Evolutionary conservation across 768 basidiomycete genomes (phyloP), one percentile per base, ranked within the genome.

Genomic region (Amanita exitialis): DNA sequence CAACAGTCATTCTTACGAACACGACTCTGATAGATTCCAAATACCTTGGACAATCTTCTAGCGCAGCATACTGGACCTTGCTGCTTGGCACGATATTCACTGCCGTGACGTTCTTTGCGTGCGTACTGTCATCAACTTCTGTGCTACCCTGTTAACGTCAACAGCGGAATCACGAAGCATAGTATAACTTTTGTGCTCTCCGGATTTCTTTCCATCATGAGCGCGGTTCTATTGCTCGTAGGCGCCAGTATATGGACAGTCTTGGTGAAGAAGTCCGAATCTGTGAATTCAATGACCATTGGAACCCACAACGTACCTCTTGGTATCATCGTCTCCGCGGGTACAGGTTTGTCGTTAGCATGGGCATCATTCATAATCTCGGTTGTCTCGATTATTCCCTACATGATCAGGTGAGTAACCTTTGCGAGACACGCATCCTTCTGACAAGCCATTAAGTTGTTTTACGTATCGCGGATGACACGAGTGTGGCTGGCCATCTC

Each of bases 221-320:
- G 80, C 27, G 77, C 77, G 49, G 39, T 85, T 9, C 71, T 87
- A 48, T 62, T 89, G 43, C 70, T 91, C 44, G 78, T 83, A 37
- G 85, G 79, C 21, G 80, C 81, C 13, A 74, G 78, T 41, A 80
- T 90, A 53, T 91, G 89, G 89, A 89, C 89, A 4, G 75, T 80
- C 41, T 71, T 88, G 46, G 72, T 90, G 46, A 76, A 80, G 56
- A 83, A 82, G 59, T 69, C 76, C 0, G 70, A 80, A 58, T 66
- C 67, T 13, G 69, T 90, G 54, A 89, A 89, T 59, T 60, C 66
- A 23, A 56, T 78, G 53, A 55, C 74, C 28, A 64, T 82, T 44
- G 67, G 67, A 2, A 35, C 50, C 21, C 59, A 61, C 37, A 59
- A 66, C 23, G 60, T 74, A 16, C 64, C 74, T 3, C 62, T 88